phyloP scores from a whole-genome alignment of 176 grass and related monocot genomes.

The Cenchrus fungigraminus region DNA sequence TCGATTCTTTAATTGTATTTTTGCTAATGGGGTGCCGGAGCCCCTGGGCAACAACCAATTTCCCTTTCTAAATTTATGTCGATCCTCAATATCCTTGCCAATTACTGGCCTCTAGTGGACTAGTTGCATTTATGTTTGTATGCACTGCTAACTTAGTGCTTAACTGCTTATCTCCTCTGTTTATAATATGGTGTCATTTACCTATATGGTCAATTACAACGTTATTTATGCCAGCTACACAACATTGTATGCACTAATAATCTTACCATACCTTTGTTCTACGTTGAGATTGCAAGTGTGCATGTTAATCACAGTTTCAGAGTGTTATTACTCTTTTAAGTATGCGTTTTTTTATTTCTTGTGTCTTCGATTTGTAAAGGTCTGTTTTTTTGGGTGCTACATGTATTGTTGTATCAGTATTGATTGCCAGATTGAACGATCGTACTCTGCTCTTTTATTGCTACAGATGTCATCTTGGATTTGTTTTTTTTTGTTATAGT shows the following conservation, averaged over 20 bases:
- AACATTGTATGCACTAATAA: neutral
- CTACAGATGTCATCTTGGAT: neutral
- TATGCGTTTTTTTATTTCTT: slow-evolving; percentile 3
- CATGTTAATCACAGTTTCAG: slow-evolving; percentile 11
- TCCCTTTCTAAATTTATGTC: neutral
- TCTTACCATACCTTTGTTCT: neutral
- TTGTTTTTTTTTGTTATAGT: neutral
- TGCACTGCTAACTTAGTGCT: neutral
- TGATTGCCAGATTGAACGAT: slow-evolving; percentile 2
- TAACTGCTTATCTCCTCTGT: neutral
- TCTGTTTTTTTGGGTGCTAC: slow-evolving; percentile 5
- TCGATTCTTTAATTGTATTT: neutral
- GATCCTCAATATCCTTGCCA: neutral
- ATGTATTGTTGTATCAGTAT: slow-evolving; percentile 9
- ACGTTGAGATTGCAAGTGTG: neutral
- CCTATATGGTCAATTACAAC: neutral
- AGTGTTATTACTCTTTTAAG: neutral
- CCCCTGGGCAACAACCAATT: neutral
- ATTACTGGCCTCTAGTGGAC: neutral
- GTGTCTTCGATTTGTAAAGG: neutral
- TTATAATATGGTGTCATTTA: neutral
- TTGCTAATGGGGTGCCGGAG: neutral
- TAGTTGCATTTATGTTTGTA: neutral
- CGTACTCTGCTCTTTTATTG: neutral
- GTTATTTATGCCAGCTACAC: neutral